Evolutionary conservation across 2,329 filamentous ascomycete species (phyloP).

Genomic region (Myotisia sp.): DNA sequence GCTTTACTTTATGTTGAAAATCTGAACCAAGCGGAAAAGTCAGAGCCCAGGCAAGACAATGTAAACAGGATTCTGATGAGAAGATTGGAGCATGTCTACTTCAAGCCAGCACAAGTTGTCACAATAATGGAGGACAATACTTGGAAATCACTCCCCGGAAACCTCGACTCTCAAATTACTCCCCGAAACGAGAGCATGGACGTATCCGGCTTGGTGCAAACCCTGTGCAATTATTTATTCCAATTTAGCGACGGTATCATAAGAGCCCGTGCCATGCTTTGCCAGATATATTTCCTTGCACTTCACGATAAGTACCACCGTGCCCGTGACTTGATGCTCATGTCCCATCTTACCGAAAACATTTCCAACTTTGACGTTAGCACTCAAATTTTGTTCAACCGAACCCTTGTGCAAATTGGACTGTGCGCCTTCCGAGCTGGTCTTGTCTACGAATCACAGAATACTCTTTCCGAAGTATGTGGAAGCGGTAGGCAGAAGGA

Average conservation of each 20-base stretch:
- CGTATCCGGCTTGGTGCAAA: slow-evolving; percentile 59
- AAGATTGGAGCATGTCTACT: slow-evolving; percentile 92
- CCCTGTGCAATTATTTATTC: slow-evolving; percentile 91
- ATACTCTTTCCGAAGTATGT: slow-evolving; percentile 93
- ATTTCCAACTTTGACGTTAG: slow-evolving; percentile 93
- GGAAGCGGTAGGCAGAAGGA: slow-evolving; percentile 97
- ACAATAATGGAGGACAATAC: slow-evolving; percentile 87
- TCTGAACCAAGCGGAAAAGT: slow-evolving; percentile 47
- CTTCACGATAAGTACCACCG: slow-evolving; percentile 97
- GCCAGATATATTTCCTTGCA: slow-evolving; percentile 96
- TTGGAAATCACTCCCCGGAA: slow-evolving; percentile 63
- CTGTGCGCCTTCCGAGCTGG: slow-evolving; percentile 96
- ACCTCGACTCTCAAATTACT: slow-evolving; percentile 65
- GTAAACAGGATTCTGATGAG: slow-evolving; percentile 89
- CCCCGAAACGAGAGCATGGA: slow-evolving; percentile 55
- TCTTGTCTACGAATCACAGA: slow-evolving; percentile 93
- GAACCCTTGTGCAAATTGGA: slow-evolving; percentile 91
- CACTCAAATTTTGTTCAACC: slow-evolving; percentile 97
- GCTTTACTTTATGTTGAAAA: slow-evolving; percentile 77
- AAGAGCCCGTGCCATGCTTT: slow-evolving; percentile 89
- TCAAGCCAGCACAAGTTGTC: slow-evolving; percentile 92
- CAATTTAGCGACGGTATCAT: slow-evolving; percentile 89
- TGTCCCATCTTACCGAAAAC: slow-evolving; percentile 96
- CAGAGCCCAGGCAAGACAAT: slow-evolving; percentile 68
- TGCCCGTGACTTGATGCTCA: slow-evolving; percentile 97